Base-by-base conservation (phyloP, 2,329 filamentous ascomycete species). In the Talaromyces albobiverticillius region DNA sequence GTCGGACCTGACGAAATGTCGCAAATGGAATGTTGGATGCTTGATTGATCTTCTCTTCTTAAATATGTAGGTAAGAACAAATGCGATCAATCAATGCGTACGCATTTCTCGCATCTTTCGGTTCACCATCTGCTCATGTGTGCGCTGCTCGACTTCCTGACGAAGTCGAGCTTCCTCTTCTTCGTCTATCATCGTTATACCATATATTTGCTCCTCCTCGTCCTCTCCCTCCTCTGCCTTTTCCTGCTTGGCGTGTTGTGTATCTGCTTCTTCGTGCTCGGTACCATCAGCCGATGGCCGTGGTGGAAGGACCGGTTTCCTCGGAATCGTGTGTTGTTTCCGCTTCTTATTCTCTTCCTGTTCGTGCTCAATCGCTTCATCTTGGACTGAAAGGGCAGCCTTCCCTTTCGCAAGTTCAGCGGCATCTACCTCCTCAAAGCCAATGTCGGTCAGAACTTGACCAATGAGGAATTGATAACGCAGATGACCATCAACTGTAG, bases 381-480 rank as follows among this genome's bases (percentile, higher is more conserved):
- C 71, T 57, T 72, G 73, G 34, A 61, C 63, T 11, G 63, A 64
- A 22, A 78, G 64, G 4, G 70, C 71, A 48, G 72, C 66, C 55
- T 69, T 70, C 58, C 79, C 75, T 8, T 67, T 68, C n/a, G 74
- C 69, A 1, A 77, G 64, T 46, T 78, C 74, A 5, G 62, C 62
- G 18, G 69, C 64, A 54, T 83, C 77, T 50, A 89, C 68, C 62
- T 88, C 83, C 62, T 90, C 87, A 75, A 88, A 87, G 1, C 83
- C 82, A 49, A 90, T 80, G 42, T 82, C 82, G 57, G 80, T 78
- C 26, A 94, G 73, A 55, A 92, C 85, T 41, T 75, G 79, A 14
- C 87, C 86, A 8, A 86, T 76, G 48, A 90, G 74, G 63, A 82
- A 82, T 55, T 86, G 82, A 67, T 92, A 92, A 60, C 84, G 79